These are phyloP conservation scores for Acacia acuminata DNA, from an alignment of 306 rosid species.

Conservation along the genomic window DNA sequence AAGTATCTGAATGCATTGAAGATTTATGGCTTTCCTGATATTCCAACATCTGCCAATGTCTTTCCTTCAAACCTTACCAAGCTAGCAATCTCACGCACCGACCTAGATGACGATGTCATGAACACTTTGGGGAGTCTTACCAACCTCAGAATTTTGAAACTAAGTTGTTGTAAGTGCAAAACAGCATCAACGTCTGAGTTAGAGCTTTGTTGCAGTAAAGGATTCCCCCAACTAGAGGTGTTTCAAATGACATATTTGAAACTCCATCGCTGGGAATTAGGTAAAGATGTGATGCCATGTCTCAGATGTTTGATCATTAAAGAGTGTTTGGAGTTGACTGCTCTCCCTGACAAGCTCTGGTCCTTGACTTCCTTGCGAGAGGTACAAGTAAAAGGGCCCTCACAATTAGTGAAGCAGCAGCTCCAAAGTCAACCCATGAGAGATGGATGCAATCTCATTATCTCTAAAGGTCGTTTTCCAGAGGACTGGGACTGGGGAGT, in stretches of 20 bases:
- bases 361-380: neutral
- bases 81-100: accelerated
- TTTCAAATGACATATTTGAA: neutral
- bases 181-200: too few relatives aligned
- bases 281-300: neutral
- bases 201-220: neutral
- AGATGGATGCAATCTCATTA: neutral
- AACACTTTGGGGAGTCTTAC: neutral
- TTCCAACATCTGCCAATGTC: neutral
- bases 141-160: neutral
- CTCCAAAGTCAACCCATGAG: neutral
- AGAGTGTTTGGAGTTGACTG: neutral
- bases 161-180: accelerated
- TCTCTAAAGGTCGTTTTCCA: neutral
- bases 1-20: neutral
- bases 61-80: neutral
- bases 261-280: neutral
- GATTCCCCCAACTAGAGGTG: neutral
- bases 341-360: neutral
- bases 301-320: neutral
- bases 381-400: neutral
- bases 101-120: neutral
- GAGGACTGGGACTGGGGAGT: too few relatives aligned
- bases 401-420: neutral
- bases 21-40: neutral